These are phyloP conservation scores for Lactifluus echinatus DNA, from an alignment of 768 basidiomycete genomes.

Conservation along the genomic window DNA sequence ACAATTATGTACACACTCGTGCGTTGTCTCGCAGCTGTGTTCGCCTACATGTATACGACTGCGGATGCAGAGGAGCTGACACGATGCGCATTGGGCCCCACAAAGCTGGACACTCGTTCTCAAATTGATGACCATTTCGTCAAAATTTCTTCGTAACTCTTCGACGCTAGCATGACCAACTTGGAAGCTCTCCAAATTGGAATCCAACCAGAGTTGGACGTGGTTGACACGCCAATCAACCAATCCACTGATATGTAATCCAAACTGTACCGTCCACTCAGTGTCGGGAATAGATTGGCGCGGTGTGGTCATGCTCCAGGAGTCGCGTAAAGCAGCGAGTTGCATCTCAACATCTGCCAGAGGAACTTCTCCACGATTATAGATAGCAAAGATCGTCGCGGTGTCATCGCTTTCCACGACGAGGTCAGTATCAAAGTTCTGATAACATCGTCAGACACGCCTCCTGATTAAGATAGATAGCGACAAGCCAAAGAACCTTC, in stretches of 20 bases:
- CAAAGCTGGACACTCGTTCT: constrained; percentile 41
- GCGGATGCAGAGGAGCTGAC: constrained; percentile 42
- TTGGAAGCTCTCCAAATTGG: constrained; percentile 42
- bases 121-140: constrained; percentile 38
- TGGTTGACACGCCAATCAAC: constrained; percentile 37
- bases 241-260: constrained; percentile 31
- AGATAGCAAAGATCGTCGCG: constrained; percentile 28
- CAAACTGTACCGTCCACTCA: constrained; percentile 35
- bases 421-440: constrained; percentile 48
- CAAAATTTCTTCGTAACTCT: constrained; percentile 37
- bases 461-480: not conserved
- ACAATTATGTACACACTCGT: constrained; percentile 38
- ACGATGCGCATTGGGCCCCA: constrained; percentile 37
- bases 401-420: constrained; percentile 34
- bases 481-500: constrained; percentile 37
- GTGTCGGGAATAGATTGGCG: constrained; percentile 33
- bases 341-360: constrained; percentile 23
- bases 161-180: constrained; percentile 36
- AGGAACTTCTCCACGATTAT: constrained; percentile 18
- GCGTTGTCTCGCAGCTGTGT: constrained; percentile 46
- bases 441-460: not conserved
- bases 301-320: constrained; percentile 28
- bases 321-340: constrained; percentile 22
- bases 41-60: constrained; percentile 35
- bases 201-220: constrained; percentile 43